Evolutionary conservation across 495 filamentous ascomycete genomes (phyloP).

Genomic region (Penicillium pancosmium): DNA sequence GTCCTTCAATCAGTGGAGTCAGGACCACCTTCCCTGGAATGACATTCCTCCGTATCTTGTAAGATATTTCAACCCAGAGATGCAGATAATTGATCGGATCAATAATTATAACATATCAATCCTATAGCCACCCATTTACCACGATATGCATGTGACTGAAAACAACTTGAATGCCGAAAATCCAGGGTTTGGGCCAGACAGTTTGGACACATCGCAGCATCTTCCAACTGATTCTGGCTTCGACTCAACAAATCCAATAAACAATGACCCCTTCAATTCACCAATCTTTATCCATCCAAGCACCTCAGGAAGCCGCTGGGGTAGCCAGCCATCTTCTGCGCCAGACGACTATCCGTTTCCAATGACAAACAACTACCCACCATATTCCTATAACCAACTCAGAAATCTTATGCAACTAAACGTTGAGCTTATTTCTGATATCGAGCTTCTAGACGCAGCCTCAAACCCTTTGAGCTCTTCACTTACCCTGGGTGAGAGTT

Average conservation of each 20-base stretch:
- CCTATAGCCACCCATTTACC: too few species aligned
- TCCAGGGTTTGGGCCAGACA: too few species aligned
- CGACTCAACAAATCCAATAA: not conserved
- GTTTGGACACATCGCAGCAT: not conserved
- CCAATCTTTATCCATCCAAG: not conserved
- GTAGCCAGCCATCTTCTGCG: not conserved
- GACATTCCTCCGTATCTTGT: not conserved
- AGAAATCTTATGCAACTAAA: slow-evolving; percentile 21
- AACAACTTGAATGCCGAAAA: too few species aligned
- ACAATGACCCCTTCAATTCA: not conserved
- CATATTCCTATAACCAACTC: not conserved
- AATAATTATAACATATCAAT: too few species aligned
- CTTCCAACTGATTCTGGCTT: not conserved
- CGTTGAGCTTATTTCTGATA: slow-evolving; percentile 22
- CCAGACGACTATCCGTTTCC: not conserved
- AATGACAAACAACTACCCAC: not conserved
- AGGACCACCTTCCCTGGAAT: not conserved
- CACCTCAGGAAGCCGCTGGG: not conserved
- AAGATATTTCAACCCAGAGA: not conserved
- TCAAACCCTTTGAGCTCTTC: not conserved
- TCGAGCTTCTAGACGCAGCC: slow-evolving; percentile 8
- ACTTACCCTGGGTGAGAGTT: not conserved
- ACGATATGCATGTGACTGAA: too few species aligned
- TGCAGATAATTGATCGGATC: not conserved
- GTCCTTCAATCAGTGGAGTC: not conserved